phyloP scores from a whole-genome alignment of 1,284 basidiomycete genomes.

The Tetrapyrgos nigripes region DNA sequence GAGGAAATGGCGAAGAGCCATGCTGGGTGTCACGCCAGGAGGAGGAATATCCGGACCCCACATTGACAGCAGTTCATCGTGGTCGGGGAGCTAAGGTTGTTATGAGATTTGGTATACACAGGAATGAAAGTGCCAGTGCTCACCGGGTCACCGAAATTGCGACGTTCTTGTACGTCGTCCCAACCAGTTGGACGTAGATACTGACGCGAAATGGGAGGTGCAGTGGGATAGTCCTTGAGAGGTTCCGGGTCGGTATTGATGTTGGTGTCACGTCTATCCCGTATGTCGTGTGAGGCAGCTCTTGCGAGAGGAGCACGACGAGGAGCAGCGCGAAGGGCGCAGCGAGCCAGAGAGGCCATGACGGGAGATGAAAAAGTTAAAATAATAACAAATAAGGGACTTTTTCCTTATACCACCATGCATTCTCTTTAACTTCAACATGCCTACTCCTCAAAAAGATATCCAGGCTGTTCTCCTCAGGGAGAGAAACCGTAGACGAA shows the following conservation, averaged over 20 bases:
- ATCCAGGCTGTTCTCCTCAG: constrained; percentile 51
- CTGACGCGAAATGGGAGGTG: constrained; percentile 77
- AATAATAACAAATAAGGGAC: background rate
- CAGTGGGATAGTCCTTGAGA: constrained; percentile 78
- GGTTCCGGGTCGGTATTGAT: constrained; percentile 58
- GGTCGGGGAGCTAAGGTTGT: constrained; percentile 73
- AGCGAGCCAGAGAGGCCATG: constrained; percentile 18
- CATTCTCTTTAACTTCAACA: constrained; percentile 6
- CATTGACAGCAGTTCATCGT: constrained; percentile 86
- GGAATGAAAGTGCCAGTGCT: constrained; percentile 20
- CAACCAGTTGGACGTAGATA: constrained; percentile 75
- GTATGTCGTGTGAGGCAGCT: constrained; percentile 10
- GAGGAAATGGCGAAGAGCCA: constrained; percentile 67
- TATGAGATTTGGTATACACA: constrained; percentile 19
- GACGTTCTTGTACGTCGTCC: constrained; percentile 83
- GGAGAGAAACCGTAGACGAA: constrained; percentile 47
- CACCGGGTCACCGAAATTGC: constrained; percentile 88
- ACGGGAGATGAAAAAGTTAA: background rate
- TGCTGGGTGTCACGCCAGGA: constrained; percentile 51
- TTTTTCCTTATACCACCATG: background rate
- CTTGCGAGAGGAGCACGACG: constrained; percentile 7
- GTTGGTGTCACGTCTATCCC: constrained; percentile 29
- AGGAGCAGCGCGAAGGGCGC: background rate
- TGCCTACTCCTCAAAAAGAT: constrained; percentile 46
- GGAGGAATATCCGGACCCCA: constrained; percentile 85